Evolutionary conservation across 2,329 filamentous ascomycete species (phyloP).

Genomic region (Penicillium sp.): DNA sequence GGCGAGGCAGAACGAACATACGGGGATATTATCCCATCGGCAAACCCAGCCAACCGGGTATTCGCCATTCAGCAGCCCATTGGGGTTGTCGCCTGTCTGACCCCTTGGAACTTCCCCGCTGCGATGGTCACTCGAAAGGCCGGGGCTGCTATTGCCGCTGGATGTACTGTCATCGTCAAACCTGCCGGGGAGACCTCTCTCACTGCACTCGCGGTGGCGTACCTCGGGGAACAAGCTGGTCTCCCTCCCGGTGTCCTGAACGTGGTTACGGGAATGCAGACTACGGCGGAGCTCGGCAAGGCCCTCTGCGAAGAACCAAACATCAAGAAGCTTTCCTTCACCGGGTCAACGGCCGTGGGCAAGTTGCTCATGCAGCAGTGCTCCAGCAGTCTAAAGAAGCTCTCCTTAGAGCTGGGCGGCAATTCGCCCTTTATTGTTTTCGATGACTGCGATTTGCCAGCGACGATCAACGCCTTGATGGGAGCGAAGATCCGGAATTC

Average conservation of each 20-base stretch:
- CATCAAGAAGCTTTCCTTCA: constrained; percentile 24
- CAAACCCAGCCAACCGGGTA: neutral
- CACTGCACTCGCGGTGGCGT: constrained; percentile 27
- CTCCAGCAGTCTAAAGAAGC: constrained; percentile 16
- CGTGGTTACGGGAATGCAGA: constrained; percentile 1
- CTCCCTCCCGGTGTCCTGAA: constrained; percentile 29
- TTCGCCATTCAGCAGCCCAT: constrained; percentile 5
- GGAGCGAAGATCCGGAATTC: constrained; percentile 2
- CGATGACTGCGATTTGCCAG: constrained; percentile 20
- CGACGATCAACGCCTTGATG: constrained; percentile 9
- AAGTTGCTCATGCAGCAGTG: constrained; percentile 15
- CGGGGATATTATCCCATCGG: constrained; percentile 5
- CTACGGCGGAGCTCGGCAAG: constrained; percentile 48
- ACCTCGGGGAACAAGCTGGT: constrained; percentile 26
- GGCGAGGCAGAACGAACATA: constrained; percentile 15
- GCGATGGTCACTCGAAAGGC: constrained; percentile 58
- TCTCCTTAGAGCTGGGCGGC: constrained; percentile 23
- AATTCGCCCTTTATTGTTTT: constrained; percentile 26
- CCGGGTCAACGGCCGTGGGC: constrained; percentile 17
- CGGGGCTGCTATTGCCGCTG: constrained; percentile 35
- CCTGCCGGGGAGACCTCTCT: constrained; percentile 33
- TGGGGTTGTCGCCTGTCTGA: constrained; percentile 3
- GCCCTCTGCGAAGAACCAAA: constrained; percentile 34
- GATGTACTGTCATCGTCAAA: constrained; percentile 37
- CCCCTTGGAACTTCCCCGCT: constrained; percentile 34